Conservation (phyloP, 2,329 filamentous ascomycete species). For the Colletotrichum neosansevieriae region DNA sequence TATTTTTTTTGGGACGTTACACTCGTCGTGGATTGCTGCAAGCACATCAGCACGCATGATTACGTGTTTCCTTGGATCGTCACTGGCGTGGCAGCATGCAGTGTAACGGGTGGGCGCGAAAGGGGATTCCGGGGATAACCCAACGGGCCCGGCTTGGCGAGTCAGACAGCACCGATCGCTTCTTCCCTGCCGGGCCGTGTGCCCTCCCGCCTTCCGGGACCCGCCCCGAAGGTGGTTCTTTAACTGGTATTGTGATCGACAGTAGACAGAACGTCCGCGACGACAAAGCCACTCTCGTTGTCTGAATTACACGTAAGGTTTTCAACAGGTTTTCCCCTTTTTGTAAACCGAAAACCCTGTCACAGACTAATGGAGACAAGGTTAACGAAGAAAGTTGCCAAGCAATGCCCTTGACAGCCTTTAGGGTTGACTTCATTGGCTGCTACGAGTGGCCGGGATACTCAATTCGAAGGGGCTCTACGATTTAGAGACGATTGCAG, state of each 20-base stretch:
- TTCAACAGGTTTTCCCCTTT: background rate
- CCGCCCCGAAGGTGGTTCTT: background rate
- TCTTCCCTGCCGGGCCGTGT: constrained; percentile 1
- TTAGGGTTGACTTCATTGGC: constrained; percentile 1
- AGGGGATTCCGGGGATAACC: background rate
- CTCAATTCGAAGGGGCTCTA: background rate
- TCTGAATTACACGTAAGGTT: constrained; percentile 6
- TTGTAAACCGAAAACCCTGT: background rate
- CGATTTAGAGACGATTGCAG: constrained; percentile 3
- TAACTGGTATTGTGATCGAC: constrained; percentile 2
- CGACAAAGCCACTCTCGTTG: constrained; percentile 1
- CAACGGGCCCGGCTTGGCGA: constrained; percentile 9
- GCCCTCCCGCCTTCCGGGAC: constrained; percentile 18
- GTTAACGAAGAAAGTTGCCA: constrained; percentile 16
- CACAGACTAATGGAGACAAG: background rate
- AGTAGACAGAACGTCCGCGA: background rate
- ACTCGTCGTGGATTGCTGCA: constrained; percentile 4
- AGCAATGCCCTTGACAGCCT: constrained; percentile 1
- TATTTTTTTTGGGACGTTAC: background rate
- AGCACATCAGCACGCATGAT: background rate
- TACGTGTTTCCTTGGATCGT: constrained; percentile 8
- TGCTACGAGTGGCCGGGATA: background rate
- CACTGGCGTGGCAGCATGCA: background rate
- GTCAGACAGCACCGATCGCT: constrained; percentile 1
- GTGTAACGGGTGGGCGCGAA: constrained; percentile 6